These are phyloP conservation scores for Excoecaria cochinchinensis DNA, from an alignment of 345 rosid species.

Conservation along the genomic window DNA sequence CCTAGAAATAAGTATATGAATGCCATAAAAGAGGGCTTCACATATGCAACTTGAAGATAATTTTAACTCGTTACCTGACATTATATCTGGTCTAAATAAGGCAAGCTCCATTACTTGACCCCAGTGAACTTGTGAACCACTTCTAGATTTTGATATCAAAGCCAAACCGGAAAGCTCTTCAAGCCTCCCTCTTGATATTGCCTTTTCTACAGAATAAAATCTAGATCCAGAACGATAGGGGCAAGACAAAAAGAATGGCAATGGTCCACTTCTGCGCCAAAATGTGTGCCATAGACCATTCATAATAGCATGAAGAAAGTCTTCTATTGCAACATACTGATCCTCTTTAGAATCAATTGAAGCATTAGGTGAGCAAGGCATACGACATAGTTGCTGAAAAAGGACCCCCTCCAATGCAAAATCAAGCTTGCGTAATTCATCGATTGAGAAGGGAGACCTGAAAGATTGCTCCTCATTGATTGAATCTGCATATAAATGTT, in stretches of 20 bases:
- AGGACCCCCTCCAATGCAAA: slow-evolving; percentile 84
- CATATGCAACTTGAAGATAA: too few species aligned
- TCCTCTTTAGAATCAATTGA: slow-evolving; percentile 69
- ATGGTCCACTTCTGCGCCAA: slow-evolving; percentile 74
- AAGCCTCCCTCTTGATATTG: slow-evolving; percentile 68
- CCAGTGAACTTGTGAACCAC: slow-evolving; percentile 87
- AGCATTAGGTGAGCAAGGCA: slow-evolving; percentile 81
- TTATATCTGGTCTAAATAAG: too few species aligned
- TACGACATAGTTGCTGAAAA: slow-evolving; percentile 84
- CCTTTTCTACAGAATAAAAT: slow-evolving; percentile 86
- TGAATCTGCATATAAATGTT: too few species aligned
- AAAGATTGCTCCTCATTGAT: too few species aligned
- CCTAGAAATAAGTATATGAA: slow-evolving; percentile 76
- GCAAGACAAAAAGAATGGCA: slow-evolving; percentile 73
- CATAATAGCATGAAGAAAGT: slow-evolving; percentile 71
- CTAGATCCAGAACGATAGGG: slow-evolving; percentile 50
- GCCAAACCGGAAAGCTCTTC: slow-evolving; percentile 68
- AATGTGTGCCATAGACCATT: slow-evolving; percentile 92
- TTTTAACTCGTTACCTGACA: too few species aligned
- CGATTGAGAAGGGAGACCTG: slow-evolving; percentile 84
- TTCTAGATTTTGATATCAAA: slow-evolving; percentile 57
- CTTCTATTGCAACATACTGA: slow-evolving; percentile 81
- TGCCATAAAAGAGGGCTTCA: slow-evolving; percentile 75
- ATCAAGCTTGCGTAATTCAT: slow-evolving; percentile 87
- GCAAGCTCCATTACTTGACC: slow-evolving; percentile 84